Evolutionary conservation across 2,329 filamentous ascomycete genomes (phyloP), one percentile per base, ranked within the genome.

Genomic region (Acrocalymma vagum): DNA sequence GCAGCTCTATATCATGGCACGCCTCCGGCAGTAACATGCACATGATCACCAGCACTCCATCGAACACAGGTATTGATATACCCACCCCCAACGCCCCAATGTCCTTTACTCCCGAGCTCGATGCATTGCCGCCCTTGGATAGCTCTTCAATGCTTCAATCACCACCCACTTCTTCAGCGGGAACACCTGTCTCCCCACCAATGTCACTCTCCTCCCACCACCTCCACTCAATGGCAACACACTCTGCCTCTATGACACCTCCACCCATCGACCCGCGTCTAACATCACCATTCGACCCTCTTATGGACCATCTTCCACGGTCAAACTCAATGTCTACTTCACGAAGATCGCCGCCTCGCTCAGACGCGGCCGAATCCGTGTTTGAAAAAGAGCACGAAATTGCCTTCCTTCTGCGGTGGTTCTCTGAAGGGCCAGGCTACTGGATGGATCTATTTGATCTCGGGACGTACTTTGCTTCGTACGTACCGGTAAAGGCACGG

Each of bases 371-470:
- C 14, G 62, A 63, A 8, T 43, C 51, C 56, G 21, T 55, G 7
- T 52, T 48, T 4, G 62, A 66, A 22, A 55, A 62, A 34, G 79
- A 83, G 35, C 78, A 81, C 48, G 81, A 85, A 53, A 73, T 80
- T 42, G 77, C 80, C n/a, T 84, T 80, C 52, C 70, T 85, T 2
- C 67, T 84, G 33, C 71, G 81, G 17, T 80, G 83, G 62, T 85
- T 83, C 56, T 78, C 80, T 3, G 81, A 85, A 62, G 76, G 75
- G 0, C 75, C 81, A 16, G 82, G 81, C 6, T 77, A 79, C 51
- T 85, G 82, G 81, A 80, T 79, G 78, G 78, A 79, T 51, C 62
- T 80, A 3, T 80, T 78, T 53, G 78, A 81, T 48, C 65, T 79
- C 22, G 79, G 78, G 5, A 78, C 75, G 26, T 84, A 84, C 58